Evolutionary conservation across 176 grass and related monocot species (phyloP).

Genomic region (Miscanthus lutarioriparius): DNA sequence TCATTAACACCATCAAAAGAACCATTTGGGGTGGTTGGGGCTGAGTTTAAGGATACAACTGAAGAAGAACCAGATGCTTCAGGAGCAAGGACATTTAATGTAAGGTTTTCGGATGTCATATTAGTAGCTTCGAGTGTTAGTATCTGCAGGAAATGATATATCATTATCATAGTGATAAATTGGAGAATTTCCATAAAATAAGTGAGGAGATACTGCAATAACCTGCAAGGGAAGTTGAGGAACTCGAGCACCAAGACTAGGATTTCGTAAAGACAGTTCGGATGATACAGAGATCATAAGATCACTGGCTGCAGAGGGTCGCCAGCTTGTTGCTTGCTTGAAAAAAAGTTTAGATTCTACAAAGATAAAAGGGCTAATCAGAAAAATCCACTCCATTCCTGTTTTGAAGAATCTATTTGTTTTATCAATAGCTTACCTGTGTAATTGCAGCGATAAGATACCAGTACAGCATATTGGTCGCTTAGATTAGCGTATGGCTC

Average conservation of each 20-base stretch:
- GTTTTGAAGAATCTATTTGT: slow-evolving; percentile 10
- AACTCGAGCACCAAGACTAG: slow-evolving; percentile 56
- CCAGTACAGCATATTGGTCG: slow-evolving; percentile 84
- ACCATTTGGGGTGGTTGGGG: slow-evolving; percentile 64
- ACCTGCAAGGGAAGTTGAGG: slow-evolving; percentile 94
- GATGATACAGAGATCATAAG: slow-evolving; percentile 89
- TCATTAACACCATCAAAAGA: slow-evolving; percentile 52
- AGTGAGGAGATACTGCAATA: slow-evolving; percentile 26
- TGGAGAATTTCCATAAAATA: background rate
- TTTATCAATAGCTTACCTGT: slow-evolving; percentile 57
- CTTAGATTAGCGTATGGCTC: slow-evolving; percentile 40
- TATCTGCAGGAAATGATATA: slow-evolving; percentile 56
- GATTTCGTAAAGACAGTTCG: slow-evolving; percentile 59
- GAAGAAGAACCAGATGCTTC: slow-evolving; percentile 86
- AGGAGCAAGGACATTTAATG: slow-evolving; percentile 87
- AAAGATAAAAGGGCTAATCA: slow-evolving; percentile 37
- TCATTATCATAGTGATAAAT: background rate
- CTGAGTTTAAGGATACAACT: slow-evolving; percentile 78
- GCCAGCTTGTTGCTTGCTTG: slow-evolving; percentile 89
- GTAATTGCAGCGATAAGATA: slow-evolving; percentile 93
- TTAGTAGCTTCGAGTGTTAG: slow-evolving; percentile 97
- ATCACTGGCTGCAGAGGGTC: slow-evolving; percentile 74
- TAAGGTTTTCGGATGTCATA: slow-evolving; percentile 90
- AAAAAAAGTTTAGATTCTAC: slow-evolving; percentile 97
- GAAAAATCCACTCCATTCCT: slow-evolving; percentile 25